Evolutionary conservation across 2,329 filamentous ascomycete species (phyloP).

Genomic region (Alternaria brassicicola): DNA sequence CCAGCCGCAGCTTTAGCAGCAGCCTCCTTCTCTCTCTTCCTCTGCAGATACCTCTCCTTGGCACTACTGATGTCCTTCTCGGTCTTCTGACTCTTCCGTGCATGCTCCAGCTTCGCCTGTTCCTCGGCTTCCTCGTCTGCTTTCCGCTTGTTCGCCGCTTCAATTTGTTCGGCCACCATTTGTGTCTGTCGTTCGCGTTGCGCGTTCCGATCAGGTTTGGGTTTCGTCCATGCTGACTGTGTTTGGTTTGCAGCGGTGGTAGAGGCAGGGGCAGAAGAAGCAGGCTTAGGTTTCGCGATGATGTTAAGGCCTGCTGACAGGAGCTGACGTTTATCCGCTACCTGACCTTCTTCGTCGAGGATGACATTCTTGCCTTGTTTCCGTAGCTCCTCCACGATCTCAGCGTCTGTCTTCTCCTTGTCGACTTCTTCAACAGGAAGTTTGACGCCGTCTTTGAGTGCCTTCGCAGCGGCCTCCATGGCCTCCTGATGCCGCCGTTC

Average conservation of each 20-base stretch:
- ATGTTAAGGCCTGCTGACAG: slow-evolving; percentile 78
- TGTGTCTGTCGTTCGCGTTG: slow-evolving; percentile 76
- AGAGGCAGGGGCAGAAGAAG: slow-evolving; percentile 31
- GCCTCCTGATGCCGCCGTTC: slow-evolving; percentile 73
- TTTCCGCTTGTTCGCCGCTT: slow-evolving; percentile 72
- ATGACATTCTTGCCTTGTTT: slow-evolving; percentile 67
- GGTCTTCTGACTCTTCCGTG: slow-evolving; percentile 78
- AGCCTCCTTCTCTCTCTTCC: slow-evolving; percentile 76
- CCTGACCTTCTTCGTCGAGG: slow-evolving; percentile 81
- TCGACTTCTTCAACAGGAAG: slow-evolving; percentile 43
- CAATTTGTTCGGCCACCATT: slow-evolving; percentile 80
- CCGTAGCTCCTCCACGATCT: slow-evolving; percentile 71
- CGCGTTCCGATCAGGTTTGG: slow-evolving; percentile 61
- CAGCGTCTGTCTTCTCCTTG: slow-evolving; percentile 58
- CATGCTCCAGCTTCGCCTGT: slow-evolving; percentile 66
- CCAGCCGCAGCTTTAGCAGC: slow-evolving; percentile 68
- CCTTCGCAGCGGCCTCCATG: slow-evolving; percentile 66
- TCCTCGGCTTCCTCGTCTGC: slow-evolving; percentile 72
- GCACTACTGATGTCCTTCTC: slow-evolving; percentile 76
- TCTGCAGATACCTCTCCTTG: slow-evolving; percentile 77
- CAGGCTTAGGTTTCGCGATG: slow-evolving; percentile 64
- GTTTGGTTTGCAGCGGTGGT: slow-evolving; percentile 18
- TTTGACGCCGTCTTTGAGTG: slow-evolving; percentile 44
- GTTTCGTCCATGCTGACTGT: neutral
- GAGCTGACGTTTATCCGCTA: slow-evolving; percentile 83